These are phyloP conservation scores for Iris macrosiphon DNA, from an alignment of 106 monocot genomes.

Conservation along the genomic window DNA sequence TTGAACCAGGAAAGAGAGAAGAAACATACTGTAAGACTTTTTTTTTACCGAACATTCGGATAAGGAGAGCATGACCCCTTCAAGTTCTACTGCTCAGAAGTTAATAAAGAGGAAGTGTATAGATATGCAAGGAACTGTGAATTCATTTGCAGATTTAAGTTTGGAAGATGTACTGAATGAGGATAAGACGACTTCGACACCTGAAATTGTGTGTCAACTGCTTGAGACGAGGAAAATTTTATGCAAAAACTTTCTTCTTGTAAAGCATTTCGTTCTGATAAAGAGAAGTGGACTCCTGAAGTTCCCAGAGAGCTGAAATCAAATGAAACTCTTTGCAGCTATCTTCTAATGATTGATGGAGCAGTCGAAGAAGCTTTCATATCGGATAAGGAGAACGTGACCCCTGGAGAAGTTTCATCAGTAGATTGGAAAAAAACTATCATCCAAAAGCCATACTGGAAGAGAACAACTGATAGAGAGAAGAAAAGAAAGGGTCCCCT, in stretches of 20 bases:
- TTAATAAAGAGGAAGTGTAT: too few relatives aligned
- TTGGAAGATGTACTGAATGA: neutral
- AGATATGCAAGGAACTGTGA: neutral
- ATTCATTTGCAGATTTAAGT: neutral
- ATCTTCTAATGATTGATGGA: neutral
- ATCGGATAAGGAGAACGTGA: slow-evolving; percentile 28
- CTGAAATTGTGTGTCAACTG: too few relatives aligned
- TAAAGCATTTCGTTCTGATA: slow-evolving; percentile 15
- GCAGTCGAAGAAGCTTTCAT: slow-evolving; percentile 19
- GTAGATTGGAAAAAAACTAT: slow-evolving; percentile 4
- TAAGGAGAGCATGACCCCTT: slow-evolving; percentile 15
- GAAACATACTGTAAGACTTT: slow-evolving; percentile 10
- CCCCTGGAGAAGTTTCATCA: slow-evolving; percentile 10
- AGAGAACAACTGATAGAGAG: slow-evolving; percentile 16
- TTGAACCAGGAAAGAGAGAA: slow-evolving; percentile 4
- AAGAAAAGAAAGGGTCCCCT: slow-evolving; percentile 23
- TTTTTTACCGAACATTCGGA: slow-evolving; percentile 8
- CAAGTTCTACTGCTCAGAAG: slow-evolving; percentile 1
- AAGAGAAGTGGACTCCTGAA: slow-evolving; percentile 21
- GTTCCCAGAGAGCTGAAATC: neutral
- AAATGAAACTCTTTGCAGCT: neutral
- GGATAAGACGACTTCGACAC: neutral
- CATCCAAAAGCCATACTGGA: slow-evolving; percentile 1
- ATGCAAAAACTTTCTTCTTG: too few relatives aligned
- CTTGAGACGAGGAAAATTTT: slow-evolving; percentile 3